These are phyloP conservation scores for Metrosideros polymorpha DNA, from an alignment of 441 rosid species.

Conservation along the genomic window DNA sequence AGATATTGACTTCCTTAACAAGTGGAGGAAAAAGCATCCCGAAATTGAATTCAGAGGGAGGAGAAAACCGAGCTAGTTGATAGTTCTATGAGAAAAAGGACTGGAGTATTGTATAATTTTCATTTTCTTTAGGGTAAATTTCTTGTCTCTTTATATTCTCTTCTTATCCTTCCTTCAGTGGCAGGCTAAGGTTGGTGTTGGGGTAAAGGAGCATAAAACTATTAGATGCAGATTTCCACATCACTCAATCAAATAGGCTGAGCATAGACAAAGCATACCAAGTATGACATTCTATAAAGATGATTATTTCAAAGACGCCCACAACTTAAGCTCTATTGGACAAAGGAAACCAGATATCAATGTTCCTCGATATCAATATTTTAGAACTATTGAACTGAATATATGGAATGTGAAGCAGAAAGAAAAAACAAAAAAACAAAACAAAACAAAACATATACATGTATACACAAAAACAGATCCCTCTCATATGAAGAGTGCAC, in stretches of 20 bases:
- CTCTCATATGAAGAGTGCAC: not conserved
- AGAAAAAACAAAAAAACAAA: too few relatives aligned
- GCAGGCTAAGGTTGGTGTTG: not conserved
- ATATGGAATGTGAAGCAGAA: not conserved
- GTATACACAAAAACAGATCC: not conserved
- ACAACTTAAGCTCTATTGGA: not conserved
- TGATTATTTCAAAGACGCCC: not conserved
- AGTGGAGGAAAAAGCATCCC: not conserved
- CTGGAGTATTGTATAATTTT: not conserved
- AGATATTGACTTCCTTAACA: not conserved
- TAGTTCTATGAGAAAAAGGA: not conserved
- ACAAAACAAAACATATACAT: rapidly evolving
- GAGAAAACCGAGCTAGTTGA: not conserved
- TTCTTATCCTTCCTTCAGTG: not conserved
- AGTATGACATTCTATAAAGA: not conserved
- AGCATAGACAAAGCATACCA: not conserved
- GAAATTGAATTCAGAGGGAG: not conserved
- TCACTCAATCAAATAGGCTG: not conserved
- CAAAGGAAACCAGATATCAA: not conserved
- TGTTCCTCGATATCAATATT: not conserved
- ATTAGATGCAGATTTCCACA: not conserved
- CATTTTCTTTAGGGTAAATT: not conserved
- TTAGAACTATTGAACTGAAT: not conserved
- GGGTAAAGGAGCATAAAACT: not conserved
- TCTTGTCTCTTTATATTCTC: not conserved